phyloP scores from a whole-genome alignment of 768 basidiomycete genomes.

The Russula sp. region DNA sequence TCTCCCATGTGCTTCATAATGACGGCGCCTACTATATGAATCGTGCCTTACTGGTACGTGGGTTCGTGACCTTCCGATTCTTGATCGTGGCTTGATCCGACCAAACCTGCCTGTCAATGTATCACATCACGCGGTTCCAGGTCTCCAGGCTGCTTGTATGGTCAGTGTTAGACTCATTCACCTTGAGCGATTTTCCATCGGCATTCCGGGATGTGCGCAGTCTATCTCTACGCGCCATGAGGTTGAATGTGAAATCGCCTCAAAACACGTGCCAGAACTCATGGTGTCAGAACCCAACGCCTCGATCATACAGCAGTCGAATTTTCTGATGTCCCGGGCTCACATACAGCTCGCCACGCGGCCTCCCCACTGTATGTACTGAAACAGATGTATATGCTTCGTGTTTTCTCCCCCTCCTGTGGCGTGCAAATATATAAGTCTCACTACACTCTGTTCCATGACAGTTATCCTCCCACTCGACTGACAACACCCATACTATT shows the following conservation, averaged over 20 bases:
- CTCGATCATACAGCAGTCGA: not conserved
- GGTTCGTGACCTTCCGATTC: no score
- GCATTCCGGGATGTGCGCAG: not conserved
- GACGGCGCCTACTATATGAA: not conserved
- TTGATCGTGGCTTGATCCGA: no score
- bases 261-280: constrained; percentile 7
- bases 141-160: not conserved
- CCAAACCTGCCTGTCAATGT: not conserved
- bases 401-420: no score
- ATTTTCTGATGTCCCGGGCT: not conserved
- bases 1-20: not conserved
- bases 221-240: not conserved
- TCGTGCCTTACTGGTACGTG: not conserved
- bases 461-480: not conserved
- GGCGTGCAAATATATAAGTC: not conserved
- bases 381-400: no score
- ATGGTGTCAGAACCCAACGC: not conserved
- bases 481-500: not conserved
- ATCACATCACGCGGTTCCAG: not conserved
- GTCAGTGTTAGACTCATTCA: no score
- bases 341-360: not conserved
- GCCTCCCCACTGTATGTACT: not conserved
- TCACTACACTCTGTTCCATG: not conserved
- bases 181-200: not conserved
- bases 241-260: not conserved